Conservation (phyloP, 2,329 filamentous ascomycete genomes). For the Fusarium caatingaense region DNA sequence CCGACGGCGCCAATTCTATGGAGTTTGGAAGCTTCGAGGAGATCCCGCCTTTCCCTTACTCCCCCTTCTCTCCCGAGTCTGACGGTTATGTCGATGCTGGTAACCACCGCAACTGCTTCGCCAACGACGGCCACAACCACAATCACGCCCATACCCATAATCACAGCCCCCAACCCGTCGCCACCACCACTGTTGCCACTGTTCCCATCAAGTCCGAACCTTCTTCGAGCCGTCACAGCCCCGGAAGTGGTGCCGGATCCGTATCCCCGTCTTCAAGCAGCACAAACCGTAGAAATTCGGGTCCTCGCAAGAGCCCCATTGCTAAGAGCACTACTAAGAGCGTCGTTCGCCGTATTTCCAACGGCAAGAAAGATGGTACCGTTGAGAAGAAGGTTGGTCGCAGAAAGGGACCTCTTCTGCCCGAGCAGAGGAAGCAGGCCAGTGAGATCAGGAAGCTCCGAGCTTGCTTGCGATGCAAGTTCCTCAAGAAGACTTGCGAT, state of each 20-base stretch:
- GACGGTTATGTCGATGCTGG: conserved; percentile 75
- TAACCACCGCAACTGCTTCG: conserved; percentile 71
- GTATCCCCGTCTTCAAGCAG: conserved; percentile 72
- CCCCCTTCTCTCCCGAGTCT: conserved; percentile 85
- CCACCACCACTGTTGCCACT: conserved; percentile 73
- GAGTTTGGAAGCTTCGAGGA: conserved; percentile 86
- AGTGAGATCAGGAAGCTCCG: conserved; percentile 96
- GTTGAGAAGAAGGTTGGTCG: conserved; percentile 93
- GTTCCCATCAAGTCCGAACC: conserved; percentile 73
- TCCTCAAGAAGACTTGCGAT: conserved; percentile 98
- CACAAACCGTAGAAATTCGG: conserved; percentile 72
- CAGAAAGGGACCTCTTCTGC: conserved; percentile 87
- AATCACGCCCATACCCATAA: conserved; percentile 46
- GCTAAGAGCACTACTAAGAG: conserved; percentile 81
- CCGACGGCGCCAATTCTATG: conserved; percentile 74
- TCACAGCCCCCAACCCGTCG: conserved; percentile 65
- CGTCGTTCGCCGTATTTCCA: conserved; percentile 81
- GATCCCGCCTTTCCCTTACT: conserved; percentile 74
- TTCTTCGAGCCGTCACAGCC: conserved; percentile 67
- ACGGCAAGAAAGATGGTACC: conserved; percentile 81
- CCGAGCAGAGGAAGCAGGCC: conserved; percentile 95
- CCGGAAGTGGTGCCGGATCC: conserved; percentile 70
- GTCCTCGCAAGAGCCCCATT: conserved; percentile 79
- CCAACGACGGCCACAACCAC: conserved; percentile 64
- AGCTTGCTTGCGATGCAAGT: conserved; percentile 95